Evolutionary conservation across 2,329 filamentous ascomycete genomes (phyloP), one percentile per base, ranked within the genome.

Genomic region (Lachnellula willkommii): DNA sequence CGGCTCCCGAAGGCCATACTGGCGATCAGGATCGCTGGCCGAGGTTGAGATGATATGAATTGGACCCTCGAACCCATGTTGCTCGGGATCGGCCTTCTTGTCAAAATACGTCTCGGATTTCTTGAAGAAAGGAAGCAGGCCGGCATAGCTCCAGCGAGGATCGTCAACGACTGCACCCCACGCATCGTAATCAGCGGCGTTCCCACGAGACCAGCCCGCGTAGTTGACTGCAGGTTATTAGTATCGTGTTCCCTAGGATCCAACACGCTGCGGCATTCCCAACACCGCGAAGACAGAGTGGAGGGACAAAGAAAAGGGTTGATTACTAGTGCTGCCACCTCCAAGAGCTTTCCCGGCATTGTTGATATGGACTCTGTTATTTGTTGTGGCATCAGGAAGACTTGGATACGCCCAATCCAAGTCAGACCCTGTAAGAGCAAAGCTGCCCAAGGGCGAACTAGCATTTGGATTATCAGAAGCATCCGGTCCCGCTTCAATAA

Each of bases 91-190:
- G 8, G 43, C 48, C 1, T 65, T 42, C 39, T 42, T 42, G 39
- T 42, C 39, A 20, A 42, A 42, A 42, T 42, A 42, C 15, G 15
- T 56, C 57, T 77, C 75, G 0, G 69, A 61, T 56, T 71, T 74
- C 37, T 65, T 66, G 52, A 78, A 71, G 66, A 75, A 81, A 2
- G 74, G 74, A 15, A 75, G 69, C 36, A 79, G 70, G 5, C 71
- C 72, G 4, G 75, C 64, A 55, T 78, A 77, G 59, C 72, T 73
- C 73, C 78, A 82, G 5, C 69, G 63, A 1, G 70, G 54, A 48
- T 79, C 76, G 2, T 67, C 66, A 1, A 72, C 66, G 4, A 71
- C 56, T 20, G 67, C 60, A 6, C 67, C 74, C 77, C 76, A 79
- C 42, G 71, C 69, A 20, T 79, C 72, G 60, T 75, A 80, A 59